phyloP scores from a whole-genome alignment of 306 rosid species.

The Begonia loranthoides region DNA sequence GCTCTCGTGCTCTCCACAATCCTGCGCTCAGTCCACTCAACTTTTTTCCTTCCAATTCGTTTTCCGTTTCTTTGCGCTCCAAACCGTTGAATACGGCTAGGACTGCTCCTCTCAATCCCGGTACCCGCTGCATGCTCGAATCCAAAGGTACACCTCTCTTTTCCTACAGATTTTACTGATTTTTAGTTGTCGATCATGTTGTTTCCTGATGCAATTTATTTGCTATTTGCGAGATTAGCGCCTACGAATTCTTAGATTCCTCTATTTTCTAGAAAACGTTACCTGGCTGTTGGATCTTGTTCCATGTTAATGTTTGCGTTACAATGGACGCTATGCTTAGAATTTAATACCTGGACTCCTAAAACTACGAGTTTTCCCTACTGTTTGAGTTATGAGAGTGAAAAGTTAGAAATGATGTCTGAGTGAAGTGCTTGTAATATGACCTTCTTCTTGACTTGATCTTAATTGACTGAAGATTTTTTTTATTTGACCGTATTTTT shows the following conservation, averaged over 20 bases:
- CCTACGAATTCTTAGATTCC: not conserved
- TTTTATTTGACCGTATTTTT: too few relatives aligned
- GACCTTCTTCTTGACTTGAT: too few relatives aligned
- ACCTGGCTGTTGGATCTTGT: not conserved
- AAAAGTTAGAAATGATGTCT: too few relatives aligned
- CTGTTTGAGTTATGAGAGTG: too few relatives aligned
- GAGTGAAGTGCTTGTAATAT: too few relatives aligned
- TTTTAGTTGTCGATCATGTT: not conserved
- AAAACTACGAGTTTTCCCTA: too few relatives aligned
- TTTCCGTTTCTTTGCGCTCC: conserved; percentile 21
- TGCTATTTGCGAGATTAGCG: not conserved
- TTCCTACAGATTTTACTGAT: not conserved
- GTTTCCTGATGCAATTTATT: not conserved
- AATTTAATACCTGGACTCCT: too few relatives aligned
- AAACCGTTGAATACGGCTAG: conserved; percentile 14
- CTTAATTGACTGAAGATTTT: too few relatives aligned
- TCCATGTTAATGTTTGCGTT: not conserved
- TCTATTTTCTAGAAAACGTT: not conserved
- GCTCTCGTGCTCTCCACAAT: conserved; percentile 10
- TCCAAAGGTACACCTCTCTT: conserved; percentile 24
- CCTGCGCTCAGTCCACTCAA: conserved; percentile 4
- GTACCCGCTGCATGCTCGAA: conserved; percentile 25
- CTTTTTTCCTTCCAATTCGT: conserved; percentile 11
- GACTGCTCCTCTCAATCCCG: conserved; percentile 16
- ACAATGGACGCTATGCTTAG: too few relatives aligned